phyloP scores from a whole-genome alignment of 2,329 filamentous ascomycete species.

The Aspergillus flavus region DNA sequence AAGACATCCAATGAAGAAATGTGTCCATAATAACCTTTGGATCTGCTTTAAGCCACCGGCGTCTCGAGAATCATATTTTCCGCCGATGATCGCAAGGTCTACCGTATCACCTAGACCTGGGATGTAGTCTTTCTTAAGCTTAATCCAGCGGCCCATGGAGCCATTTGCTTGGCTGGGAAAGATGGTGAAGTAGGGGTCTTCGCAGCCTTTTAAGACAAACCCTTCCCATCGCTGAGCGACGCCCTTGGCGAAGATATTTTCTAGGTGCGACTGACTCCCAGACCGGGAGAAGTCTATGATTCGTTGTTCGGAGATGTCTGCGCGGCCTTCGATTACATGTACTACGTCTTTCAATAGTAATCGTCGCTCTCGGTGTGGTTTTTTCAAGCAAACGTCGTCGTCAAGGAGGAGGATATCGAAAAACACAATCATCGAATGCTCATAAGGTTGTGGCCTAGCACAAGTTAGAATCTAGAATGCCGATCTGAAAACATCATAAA shows the following conservation, averaged over 20 bases:
- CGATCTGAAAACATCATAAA: neutral
- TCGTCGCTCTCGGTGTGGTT: slow-evolving; percentile 45
- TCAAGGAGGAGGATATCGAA: slow-evolving; percentile 64
- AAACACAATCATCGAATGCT: slow-evolving; percentile 64
- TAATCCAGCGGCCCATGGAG: slow-evolving; percentile 63
- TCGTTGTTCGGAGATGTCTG: slow-evolving; percentile 68
- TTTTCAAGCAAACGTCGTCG: slow-evolving; percentile 54
- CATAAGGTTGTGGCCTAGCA: slow-evolving; percentile 50
- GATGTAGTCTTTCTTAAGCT: slow-evolving; percentile 87
- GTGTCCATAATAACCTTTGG: slow-evolving; percentile 69
- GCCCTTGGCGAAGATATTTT: slow-evolving; percentile 66
- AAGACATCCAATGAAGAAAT: slow-evolving; percentile 78
- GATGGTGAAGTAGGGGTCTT: slow-evolving; percentile 73
- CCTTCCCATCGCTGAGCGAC: slow-evolving; percentile 73
- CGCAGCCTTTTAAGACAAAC: slow-evolving; percentile 73
- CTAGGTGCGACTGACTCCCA: slow-evolving; percentile 58
- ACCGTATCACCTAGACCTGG: slow-evolving; percentile 76
- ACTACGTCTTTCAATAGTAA: slow-evolving; percentile 61
- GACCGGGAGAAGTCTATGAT: slow-evolving; percentile 65
- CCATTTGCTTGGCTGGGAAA: slow-evolving; percentile 39
- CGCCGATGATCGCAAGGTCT: slow-evolving; percentile 80
- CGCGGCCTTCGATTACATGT: slow-evolving; percentile 59
- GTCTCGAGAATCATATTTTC: slow-evolving; percentile 66
- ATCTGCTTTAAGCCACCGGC: slow-evolving; percentile 57
- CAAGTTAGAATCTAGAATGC: slow-evolving; percentile 17